Evolutionary conservation across 2,329 filamentous ascomycete genomes (phyloP), one percentile per base, ranked within the genome.

Genomic region (Aureobasidium sp.): DNA sequence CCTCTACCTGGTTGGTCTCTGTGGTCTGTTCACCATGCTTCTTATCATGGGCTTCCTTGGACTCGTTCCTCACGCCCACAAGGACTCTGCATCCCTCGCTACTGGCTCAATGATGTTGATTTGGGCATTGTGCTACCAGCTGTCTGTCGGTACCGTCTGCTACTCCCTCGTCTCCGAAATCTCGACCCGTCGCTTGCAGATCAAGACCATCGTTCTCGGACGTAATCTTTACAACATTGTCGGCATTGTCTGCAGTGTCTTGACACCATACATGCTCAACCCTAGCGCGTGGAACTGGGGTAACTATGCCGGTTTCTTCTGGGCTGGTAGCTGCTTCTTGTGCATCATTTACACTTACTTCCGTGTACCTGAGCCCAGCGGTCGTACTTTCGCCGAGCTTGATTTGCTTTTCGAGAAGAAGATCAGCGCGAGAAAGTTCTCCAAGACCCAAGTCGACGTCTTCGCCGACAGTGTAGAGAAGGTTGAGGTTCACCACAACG

Each of bases 261-360:
- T 96, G 44, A 95, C 90, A 0, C 91, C 91, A 0, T 96, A 95
- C 76, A 96, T 96, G 91, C 81, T 96, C 45, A 96, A 96, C 76
- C 90, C 91, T 0, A 81, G 79, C 1, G 88, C 85, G 0, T 96
- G 92, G 91, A 79, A 95, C 74, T 96, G 91, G 91, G 81, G 84
- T 64, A 94, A 94, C 76, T 94, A 83, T 68, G 84, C 91, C 0
- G 91, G 91, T 31, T 95, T 96, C 77, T 95, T 95, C 79, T 91
- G 91, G 89, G 86, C 85, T 15, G 89, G 86, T 0, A 86, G 90
- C 62, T 93, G 89, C 75, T 90, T 91, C 76, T 75, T 85, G 61
- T 94, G 89, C 76, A 85, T 92, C 69, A 76, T 94, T 17, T 96
- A 93, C 76, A 88, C 87, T 0, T 93, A 85, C 71, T 92, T 91